phyloP scores from a whole-genome alignment of 306 rosid genomes.

The Vigna radiata region DNA sequence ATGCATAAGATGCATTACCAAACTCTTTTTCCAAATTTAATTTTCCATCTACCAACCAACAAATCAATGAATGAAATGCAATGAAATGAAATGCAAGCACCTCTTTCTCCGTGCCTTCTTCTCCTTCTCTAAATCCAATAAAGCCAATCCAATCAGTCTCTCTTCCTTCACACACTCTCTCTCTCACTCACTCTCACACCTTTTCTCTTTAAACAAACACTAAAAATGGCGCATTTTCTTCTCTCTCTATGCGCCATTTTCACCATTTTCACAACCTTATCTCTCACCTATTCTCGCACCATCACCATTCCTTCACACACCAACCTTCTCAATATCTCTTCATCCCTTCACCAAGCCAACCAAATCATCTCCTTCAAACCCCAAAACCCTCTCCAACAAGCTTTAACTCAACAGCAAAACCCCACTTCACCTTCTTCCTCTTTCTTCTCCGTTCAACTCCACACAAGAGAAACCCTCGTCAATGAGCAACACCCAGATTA shows the following conservation, averaged over 20 bases:
- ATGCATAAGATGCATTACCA: constrained; percentile 5
- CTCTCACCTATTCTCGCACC: constrained; percentile 48
- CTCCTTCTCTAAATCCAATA: constrained; percentile 39
- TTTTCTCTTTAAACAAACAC: too few relatives aligned
- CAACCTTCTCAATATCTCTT: constrained; percentile 56
- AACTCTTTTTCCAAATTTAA: constrained; percentile 15
- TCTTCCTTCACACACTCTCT: constrained; percentile 8
- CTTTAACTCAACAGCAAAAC: background rate
- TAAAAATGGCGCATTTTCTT: constrained; percentile 54
- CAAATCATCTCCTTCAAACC: constrained; percentile 61
- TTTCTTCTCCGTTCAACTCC: constrained; percentile 51
- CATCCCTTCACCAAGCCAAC: constrained; percentile 63
- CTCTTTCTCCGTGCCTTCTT: constrained; percentile 1
- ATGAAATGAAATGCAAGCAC: background rate
- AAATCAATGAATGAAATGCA: background rate
- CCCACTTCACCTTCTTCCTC: constrained; percentile 19
- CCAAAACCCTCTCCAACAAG: background rate
- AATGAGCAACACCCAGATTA: constrained; percentile 57
- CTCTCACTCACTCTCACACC: background rate
- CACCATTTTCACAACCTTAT: background rate
- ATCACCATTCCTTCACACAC: constrained; percentile 24
- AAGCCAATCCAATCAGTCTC: constrained; percentile 48
- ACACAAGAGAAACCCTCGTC: constrained; percentile 59
- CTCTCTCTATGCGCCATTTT: constrained; percentile 32
- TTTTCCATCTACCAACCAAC: constrained; percentile 48